Evolutionary conservation across 139 green algal species (phyloP), one percentile per base, ranked within the genome.

Genomic region (Pseudopediastrum boryanum): DNA sequence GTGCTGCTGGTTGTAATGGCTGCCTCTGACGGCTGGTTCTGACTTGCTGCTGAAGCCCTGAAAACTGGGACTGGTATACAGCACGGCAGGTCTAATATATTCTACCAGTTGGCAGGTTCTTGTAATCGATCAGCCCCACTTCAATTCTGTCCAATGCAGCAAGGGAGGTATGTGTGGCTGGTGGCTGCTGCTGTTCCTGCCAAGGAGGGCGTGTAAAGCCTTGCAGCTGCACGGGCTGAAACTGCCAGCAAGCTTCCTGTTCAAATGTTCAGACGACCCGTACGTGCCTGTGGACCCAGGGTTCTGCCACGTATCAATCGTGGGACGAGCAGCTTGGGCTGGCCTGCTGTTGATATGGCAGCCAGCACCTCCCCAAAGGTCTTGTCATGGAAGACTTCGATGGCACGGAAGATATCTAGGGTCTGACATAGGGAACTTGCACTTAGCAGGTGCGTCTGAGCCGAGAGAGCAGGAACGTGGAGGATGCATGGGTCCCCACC

Each of bases 321-420:
- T 7, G 48, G 71, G 39, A 78, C 41, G 3, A 41, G 66, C n/a
- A 66, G 54, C 71, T 78, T 78, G 5, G n/a, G 13, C 46, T 16
- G 13, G 21, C 12, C 5, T 8, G 7, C 19, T 43, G 13, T 19
- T 78, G 51, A n/a, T n/a, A 78, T 78, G 21, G 67, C 66, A 3
- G 51, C 19, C 50, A 36, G 43, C 4, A 64, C 58, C 21, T 78
- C 71, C n/a, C 31, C 52, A 52, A 52, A 31, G 27, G 29, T 78
- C 36, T 56, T 70, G 39, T 39, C 39, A 48, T 78, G 39, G 12
- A 78, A 29, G 2, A 41, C 38, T 5, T 78, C 71, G 0, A 78
- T 41, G n/a, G 51, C 31, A 23, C 71, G 71, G 27, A 78, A 78
- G 3, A 78, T 13, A 33, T 70, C 54, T 27, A 78, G 36, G 1